Conservation (phyloP, 768 basidiomycete genomes). For the Mrakia hoshinonis region DNA sequence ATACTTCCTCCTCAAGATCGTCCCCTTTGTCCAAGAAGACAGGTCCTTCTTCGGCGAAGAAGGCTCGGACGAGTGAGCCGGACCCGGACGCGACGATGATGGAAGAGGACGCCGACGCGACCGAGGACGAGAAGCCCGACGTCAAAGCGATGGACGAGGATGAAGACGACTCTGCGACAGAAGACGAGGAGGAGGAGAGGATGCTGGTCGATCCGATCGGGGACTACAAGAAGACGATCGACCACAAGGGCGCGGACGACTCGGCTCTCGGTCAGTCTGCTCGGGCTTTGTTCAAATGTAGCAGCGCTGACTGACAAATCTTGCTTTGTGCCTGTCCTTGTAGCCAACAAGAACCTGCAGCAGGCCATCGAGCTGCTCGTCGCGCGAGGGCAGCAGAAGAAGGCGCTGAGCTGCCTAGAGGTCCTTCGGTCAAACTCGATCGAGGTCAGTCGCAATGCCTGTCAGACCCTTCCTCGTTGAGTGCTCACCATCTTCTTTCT, state of each 20-base stretch:
- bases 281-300: too few species aligned
- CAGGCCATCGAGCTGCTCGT: neutral
- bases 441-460: neutral
- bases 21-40: slow-evolving; percentile 19
- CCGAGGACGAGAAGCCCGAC: slow-evolving; percentile 21
- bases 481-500: neutral
- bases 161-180: slow-evolving; percentile 33
- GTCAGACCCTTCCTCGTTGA: neutral
- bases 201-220: slow-evolving; percentile 13
- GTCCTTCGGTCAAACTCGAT: neutral
- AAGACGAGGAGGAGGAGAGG: slow-evolving; percentile 41
- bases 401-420: neutral
- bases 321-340: too few species aligned
- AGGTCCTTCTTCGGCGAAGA: neutral
- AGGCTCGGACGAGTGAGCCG: slow-evolving; percentile 30
- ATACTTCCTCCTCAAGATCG: slow-evolving; percentile 24
- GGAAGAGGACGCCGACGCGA: slow-evolving; percentile 48
- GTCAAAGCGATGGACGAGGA: slow-evolving; percentile 3
- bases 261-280: neutral
- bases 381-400: neutral
- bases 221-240: neutral
- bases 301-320: neutral
- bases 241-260: neutral
- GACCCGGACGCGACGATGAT: slow-evolving; percentile 42
- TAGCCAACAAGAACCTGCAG: slow-evolving; percentile 1